These are phyloP conservation scores for Iberis pinnata DNA, from an alignment of 345 rosid species.

Conservation along the genomic window DNA sequence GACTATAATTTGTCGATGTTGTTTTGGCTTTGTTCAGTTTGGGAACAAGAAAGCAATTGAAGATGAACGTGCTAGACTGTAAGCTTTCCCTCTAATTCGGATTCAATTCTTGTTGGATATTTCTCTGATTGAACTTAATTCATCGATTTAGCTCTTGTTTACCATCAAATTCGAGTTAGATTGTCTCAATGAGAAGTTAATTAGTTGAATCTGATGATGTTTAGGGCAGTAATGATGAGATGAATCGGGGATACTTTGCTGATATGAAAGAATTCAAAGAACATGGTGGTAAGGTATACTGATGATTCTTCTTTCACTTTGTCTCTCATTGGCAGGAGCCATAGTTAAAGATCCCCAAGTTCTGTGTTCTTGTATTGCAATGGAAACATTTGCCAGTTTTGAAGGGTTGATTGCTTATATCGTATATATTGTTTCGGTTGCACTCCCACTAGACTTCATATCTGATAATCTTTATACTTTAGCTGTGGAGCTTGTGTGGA, in stretches of 20 bases:
- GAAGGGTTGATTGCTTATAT: conserved; percentile 5
- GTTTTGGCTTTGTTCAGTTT: conserved; percentile 39
- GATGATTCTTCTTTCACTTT: neutral
- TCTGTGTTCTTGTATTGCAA: conserved; percentile 1
- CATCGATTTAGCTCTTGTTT: neutral
- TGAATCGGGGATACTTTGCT: conserved; percentile 83
- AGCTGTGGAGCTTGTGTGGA: neutral
- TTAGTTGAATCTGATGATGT: conserved; percentile 26
- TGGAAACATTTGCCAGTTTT: neutral
- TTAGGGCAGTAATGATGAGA: conserved; percentile 95
- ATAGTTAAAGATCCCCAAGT: neutral
- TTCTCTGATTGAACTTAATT: neutral
- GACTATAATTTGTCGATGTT: neutral
- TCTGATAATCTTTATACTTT: neutral
- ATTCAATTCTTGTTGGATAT: conserved; percentile 1
- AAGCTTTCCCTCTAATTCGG: conserved; percentile 29
- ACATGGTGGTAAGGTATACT: conserved; percentile 89
- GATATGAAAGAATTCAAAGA: conserved; percentile 61
- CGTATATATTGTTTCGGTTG: neutral
- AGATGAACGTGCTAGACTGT: conserved; percentile 88
- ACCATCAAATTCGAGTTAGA: neutral
- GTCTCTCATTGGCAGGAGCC: too few relatives aligned
- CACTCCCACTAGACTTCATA: neutral
- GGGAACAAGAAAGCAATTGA: conserved; percentile 62
- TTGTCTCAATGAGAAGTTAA: conserved; percentile 15